A percentile compares a stretch with the other conserved stretches of the same genome.
These are phyloP conservation scores for Candida fluviatilis DNA, from an alignment of 805 yeast genomes.

Conservation along the genomic window DNA sequence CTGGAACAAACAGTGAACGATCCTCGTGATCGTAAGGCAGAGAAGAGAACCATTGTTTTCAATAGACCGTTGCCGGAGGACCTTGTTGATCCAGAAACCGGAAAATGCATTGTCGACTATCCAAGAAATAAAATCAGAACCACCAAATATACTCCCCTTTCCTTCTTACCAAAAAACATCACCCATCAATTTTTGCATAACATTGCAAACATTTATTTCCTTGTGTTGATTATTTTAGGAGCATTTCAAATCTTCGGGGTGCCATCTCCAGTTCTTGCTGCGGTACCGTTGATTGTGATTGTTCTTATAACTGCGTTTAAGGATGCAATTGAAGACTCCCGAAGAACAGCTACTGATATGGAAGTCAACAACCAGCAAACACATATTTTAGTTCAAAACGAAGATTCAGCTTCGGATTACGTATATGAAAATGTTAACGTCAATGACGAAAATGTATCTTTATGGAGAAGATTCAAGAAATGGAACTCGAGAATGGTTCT, in stretches of 20 bases:
- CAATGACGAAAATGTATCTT: conserved; percentile 56
- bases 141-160: conserved; percentile 88
- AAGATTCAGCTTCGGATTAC: conserved; percentile 15
- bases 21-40: conserved; percentile 26
- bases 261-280: conserved; percentile 67
- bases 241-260: conserved; percentile 77
- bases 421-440: conserved; percentile 51
- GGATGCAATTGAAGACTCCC: conserved; percentile 78
- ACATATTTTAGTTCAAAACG: conserved; percentile 46
- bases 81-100: conserved; percentile 51
- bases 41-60: conserved; percentile 50
- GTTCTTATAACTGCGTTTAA: conserved; percentile 70
- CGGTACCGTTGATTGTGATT: conserved; percentile 78
- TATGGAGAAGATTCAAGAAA: conserved; percentile 71
- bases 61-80: conserved; percentile 59
- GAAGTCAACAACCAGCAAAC: conserved; percentile 74
- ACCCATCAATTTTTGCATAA: conserved; percentile 70
- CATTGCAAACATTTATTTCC: conserved; percentile 86
- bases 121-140: conserved; percentile 92
- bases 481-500: conserved; percentile 29
- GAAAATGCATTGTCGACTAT: conserved; percentile 56
- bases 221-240: conserved; percentile 75
- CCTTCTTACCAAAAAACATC: conserved; percentile 84
- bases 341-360: conserved; percentile 66
- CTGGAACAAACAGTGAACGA: conserved; percentile 26